A percentile compares a stretch with the other conserved stretches of the same genome.
Conservation (phyloP, 2,329 filamentous ascomycete species). For the Aspergillus oerlinghausenensis region DNA sequence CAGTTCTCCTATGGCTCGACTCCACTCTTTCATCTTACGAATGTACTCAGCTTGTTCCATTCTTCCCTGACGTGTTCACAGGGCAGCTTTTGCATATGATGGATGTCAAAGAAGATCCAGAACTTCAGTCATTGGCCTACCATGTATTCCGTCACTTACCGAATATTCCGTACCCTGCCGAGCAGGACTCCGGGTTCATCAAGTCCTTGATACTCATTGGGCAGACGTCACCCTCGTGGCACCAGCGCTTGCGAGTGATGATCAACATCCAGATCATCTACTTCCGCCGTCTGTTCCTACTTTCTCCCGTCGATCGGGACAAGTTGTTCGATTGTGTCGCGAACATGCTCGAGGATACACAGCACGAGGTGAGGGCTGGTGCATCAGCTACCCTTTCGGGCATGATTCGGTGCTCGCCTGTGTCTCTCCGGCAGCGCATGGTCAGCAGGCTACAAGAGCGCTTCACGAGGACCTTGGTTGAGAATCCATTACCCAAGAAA, state of each 20-base stretch:
- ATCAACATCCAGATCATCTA: constrained; percentile 99
- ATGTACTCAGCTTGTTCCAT: constrained; percentile 82
- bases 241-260: constrained; percentile 87
- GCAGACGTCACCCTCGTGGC: constrained; percentile 79
- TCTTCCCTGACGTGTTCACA: constrained; percentile 86
- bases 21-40: constrained; percentile 85
- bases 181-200: constrained; percentile 81
- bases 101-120: constrained; percentile 98
- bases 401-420: constrained; percentile 95
- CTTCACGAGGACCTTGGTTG: constrained; percentile 71
- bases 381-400: constrained; percentile 90
- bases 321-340: constrained; percentile 88
- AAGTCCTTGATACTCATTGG: constrained; percentile 83
- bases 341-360: constrained; percentile 84
- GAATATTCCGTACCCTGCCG: constrained; percentile 85
- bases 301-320: constrained; percentile 68
- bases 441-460: constrained; percentile 70
- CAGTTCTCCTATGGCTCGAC: constrained; percentile 91
- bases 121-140: constrained; percentile 89
- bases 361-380: constrained; percentile 89
- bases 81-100: constrained; percentile 98
- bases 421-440: constrained; percentile 70
- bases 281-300: constrained; percentile 91
- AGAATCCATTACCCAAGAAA: constrained; percentile 82
- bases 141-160: constrained; percentile 95